Evolutionary conservation across 768 basidiomycete genomes (phyloP), one percentile per base, ranked within the genome.

Genomic region (Hydnomerulius pinastri): DNA sequence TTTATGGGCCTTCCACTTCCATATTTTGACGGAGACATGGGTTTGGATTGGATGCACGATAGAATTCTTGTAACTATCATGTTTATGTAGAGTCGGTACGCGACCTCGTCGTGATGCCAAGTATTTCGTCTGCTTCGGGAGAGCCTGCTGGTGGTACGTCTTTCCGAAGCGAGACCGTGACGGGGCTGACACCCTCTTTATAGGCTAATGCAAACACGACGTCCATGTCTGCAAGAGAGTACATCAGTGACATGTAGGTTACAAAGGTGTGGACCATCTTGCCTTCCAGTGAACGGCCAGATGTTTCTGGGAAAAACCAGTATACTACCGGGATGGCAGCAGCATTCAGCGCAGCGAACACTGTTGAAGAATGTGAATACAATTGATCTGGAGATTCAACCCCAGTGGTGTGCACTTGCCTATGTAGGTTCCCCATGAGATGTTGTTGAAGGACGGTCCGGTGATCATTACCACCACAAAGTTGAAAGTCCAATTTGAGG

Each of bases 391-490:
- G n/a, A n/a, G n/a, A n/a, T n/a, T n/a, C n/a, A n/a, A n/a, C n/a
- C n/a, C n/a, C n/a, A n/a, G n/a, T n/a, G n/a, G n/a, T 4, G 13
- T 13, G n/a, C n/a, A n/a, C 73, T 6, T 44, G 76, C 75, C 79
- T 32, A 83, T 83, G 60, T 84, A 84, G 12, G 82, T 83, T 25
- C 74, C 61, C 81, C 81, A 83, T 27, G 71, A 73, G 30, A 84
- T 82, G 48, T 79, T 75, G 53, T 76, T 74, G 58, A 83, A 83
- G 4, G 82, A 72, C 2, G 81, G 80, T 0, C 81, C 79, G 9
- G 81, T 82, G 53, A 83, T 75, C 81, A 83, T 82, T 10, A 83
- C 80, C 10, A 83, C 56, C 51, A 72, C 58, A 61, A 83, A 83
- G 59, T 83, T 83, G 58, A 82, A 83, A n/a, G 74, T 79, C 82